Percentiles rank a stretch among this genome's conserved stretches.
phyloP scores from a whole-genome alignment of 305 asterid species.

The Striga hermonthica region DNA sequence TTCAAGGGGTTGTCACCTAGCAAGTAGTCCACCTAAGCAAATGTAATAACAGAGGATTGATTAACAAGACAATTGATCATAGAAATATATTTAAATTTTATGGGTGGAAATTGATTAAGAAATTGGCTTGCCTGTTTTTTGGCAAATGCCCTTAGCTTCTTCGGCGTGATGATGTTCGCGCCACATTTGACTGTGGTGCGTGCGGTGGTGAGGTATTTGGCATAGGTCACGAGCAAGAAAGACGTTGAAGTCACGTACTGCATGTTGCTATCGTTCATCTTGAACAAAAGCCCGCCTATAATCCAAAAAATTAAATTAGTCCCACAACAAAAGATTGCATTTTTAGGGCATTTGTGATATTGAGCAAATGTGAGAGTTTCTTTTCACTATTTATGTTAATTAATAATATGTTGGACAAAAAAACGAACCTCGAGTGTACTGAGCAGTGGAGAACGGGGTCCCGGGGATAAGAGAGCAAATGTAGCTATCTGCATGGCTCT shows the following conservation, averaged over 20 bases:
- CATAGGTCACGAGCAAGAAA: constrained; percentile 74
- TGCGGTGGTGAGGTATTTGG: constrained; percentile 86
- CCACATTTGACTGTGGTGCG: constrained; percentile 73
- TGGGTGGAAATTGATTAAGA: background rate
- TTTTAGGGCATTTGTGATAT: background rate
- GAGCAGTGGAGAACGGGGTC: constrained; percentile 61
- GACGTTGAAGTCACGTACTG: constrained; percentile 95
- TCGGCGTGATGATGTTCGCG: constrained; percentile 62
- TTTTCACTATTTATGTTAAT: background rate
- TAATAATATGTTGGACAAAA: background rate
- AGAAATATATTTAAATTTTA: background rate
- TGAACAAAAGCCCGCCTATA: constrained; percentile 86
- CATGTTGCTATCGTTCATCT: constrained; percentile 89
- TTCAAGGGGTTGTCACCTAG: constrained; percentile 80
- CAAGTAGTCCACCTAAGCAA: constrained; percentile 67
- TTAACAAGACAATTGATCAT: background rate
- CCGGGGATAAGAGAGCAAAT: constrained; percentile 94
- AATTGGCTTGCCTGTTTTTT: constrained; percentile 48
- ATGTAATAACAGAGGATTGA: background rate
- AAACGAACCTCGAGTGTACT: constrained; percentile 74
- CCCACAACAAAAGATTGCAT: background rate
- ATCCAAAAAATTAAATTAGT: background rate
- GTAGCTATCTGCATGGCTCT: constrained; percentile 88
- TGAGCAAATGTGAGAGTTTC: background rate
- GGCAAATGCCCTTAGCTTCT: constrained; percentile 68